These are phyloP conservation scores for Blastobotrys elegans DNA, from an alignment of 1,139 yeast species.

Conservation along the genomic window DNA sequence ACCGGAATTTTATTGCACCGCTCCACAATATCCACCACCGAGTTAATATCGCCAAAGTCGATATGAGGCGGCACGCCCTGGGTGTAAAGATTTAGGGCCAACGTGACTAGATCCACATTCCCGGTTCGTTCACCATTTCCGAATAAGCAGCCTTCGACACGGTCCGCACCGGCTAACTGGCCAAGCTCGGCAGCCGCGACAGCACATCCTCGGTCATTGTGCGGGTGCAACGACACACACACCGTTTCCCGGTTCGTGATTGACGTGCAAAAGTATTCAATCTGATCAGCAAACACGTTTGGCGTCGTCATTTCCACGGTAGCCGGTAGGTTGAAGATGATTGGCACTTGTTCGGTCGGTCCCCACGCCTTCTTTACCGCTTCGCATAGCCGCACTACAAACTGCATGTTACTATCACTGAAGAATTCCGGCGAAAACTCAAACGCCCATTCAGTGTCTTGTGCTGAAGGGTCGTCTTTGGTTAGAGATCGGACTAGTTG, in stretches of 20 bases:
- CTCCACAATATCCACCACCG: conserved; percentile 82
- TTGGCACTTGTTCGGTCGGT: conserved; percentile 76
- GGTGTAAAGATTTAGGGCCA: conserved; percentile 89
- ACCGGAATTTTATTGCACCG: conserved; percentile 94
- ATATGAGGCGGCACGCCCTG: conserved; percentile 85
- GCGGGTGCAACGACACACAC: conserved; percentile 88
- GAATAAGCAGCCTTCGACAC: conserved; percentile 95
- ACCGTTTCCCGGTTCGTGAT: conserved; percentile 80
- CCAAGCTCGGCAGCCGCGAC: conserved; percentile 97
- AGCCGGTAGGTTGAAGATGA: conserved; percentile 94
- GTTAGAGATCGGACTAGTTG: conserved; percentile 76
- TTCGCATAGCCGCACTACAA: conserved; percentile 80
- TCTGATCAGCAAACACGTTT: conserved; percentile 92
- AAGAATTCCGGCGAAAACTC: conserved; percentile 96
- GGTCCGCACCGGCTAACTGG: conserved; percentile 91
- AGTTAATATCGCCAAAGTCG: conserved; percentile 79
- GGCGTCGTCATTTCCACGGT: conserved; percentile 97
- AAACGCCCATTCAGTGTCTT: conserved; percentile 76
- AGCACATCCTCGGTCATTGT: conserved; percentile 96
- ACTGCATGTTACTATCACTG: conserved; percentile 82
- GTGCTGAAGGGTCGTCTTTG: conserved; percentile 75
- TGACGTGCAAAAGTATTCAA: conserved; percentile 78
- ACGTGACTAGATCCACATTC: conserved; percentile 89
- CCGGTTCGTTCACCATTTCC: conserved; percentile 99
- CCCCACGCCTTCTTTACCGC: conserved; percentile 96